A percentile compares a stretch with the other conserved stretches of the same genome.
Conservation (phyloP, 176 grass and related monocot species). For the Panicum miliaceum region DNA sequence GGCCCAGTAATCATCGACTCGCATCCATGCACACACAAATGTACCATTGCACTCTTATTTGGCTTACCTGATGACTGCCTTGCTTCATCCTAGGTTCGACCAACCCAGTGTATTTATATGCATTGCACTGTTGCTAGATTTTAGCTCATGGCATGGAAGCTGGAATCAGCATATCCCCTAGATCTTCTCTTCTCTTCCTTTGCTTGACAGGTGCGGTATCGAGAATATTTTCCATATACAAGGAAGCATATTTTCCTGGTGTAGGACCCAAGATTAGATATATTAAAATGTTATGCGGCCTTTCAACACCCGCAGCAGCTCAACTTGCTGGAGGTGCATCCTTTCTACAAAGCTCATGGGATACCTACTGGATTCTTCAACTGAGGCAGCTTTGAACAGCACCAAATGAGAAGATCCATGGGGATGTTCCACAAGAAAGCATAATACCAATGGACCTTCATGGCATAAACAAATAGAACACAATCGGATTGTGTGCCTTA, state of each 20-base stretch:
- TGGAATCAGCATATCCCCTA: constrained; percentile 47
- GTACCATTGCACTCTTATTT: neutral
- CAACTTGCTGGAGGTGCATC: constrained; percentile 21
- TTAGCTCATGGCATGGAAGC: neutral
- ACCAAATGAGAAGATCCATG: constrained; percentile 59
- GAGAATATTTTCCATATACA: constrained; percentile 28
- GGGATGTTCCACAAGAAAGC: constrained; percentile 51
- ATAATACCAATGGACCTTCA: constrained; percentile 33
- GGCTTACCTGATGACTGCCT: constrained; percentile 36
- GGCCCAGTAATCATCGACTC: constrained; percentile 47
- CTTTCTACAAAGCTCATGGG: constrained; percentile 40
- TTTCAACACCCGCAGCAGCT: constrained; percentile 38
- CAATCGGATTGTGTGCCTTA: constrained; percentile 12
- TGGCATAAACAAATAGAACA: constrained; percentile 34
- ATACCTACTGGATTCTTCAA: constrained; percentile 50
- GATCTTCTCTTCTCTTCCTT: constrained; percentile 28
- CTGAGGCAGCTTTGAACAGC: constrained; percentile 25
- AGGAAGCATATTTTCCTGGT: constrained; percentile 39
- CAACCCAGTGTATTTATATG: constrained; percentile 49
- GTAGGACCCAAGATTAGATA: constrained; percentile 24
- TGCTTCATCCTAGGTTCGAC: constrained; percentile 33
- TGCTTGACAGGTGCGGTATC: constrained; percentile 24
- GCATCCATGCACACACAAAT: constrained; percentile 3
- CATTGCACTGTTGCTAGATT: neutral
- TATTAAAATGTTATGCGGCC: constrained; percentile 44